phyloP scores from a whole-genome alignment of 805 yeast genomes.

The Priceomyces carsonii region DNA sequence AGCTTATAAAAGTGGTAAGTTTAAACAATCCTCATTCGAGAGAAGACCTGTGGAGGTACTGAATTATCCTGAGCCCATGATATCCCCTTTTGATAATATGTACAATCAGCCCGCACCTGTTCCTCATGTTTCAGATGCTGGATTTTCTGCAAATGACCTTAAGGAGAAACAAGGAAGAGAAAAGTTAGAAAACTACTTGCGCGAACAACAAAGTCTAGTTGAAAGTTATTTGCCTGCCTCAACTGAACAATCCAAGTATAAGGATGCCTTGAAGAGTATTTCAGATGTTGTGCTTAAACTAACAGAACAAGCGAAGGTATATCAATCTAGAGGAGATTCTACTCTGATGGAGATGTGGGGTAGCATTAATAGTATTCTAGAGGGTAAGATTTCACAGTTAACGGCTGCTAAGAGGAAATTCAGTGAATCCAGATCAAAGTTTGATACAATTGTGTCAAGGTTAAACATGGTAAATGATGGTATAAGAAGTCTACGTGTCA shows the following conservation, averaged over 20 bases:
- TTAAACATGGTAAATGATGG: conserved; percentile 4
- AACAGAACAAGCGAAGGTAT: background rate
- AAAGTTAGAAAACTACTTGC: conserved; percentile 2
- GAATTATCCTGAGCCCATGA: background rate
- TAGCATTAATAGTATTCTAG: conserved; percentile 1
- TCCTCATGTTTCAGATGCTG: conserved; percentile 16
- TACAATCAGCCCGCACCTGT: conserved; percentile 32
- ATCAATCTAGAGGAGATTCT: conserved; percentile 2
- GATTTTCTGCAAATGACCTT: conserved; percentile 6
- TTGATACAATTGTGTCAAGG: conserved; percentile 2
- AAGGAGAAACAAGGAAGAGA: conserved; percentile 1
- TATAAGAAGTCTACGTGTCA: background rate
- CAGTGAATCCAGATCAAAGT: background rate
- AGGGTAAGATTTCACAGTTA: conserved; percentile 1
- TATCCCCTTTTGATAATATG: background rate
- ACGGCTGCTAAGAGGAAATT: background rate
- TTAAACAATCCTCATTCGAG: conserved; percentile 25
- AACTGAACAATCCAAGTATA: conserved; percentile 1
- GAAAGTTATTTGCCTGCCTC: background rate
- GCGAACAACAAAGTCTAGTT: conserved; percentile 1
- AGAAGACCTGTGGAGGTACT: conserved; percentile 1
- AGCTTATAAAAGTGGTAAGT: conserved; percentile 25
- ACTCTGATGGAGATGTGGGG: conserved; percentile 2
- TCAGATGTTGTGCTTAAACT: conserved; percentile 1
- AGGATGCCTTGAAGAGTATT: background rate